phyloP scores from a whole-genome alignment of 805 yeast species.

The Zygotorulaspora sp. region DNA sequence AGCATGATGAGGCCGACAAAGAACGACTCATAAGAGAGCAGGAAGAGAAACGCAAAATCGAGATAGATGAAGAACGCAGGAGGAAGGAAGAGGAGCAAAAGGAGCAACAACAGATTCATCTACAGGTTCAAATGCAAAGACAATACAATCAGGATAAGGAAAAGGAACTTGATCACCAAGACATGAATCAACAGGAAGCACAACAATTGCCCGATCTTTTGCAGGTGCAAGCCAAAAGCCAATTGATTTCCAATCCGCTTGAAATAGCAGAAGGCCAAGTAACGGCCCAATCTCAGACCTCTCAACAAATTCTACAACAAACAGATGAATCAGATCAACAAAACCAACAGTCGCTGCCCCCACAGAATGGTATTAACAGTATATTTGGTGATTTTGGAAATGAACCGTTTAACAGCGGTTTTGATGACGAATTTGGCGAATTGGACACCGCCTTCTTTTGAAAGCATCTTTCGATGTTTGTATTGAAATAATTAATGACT shows the following conservation, averaged over 20 bases:
- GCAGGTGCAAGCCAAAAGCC: constrained; percentile 19
- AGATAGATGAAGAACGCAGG: constrained; percentile 15
- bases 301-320: constrained; percentile 3
- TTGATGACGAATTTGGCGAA: constrained; percentile 36
- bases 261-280: constrained; percentile 12
- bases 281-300: constrained; percentile 13
- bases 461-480: not conserved
- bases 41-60: constrained; percentile 7
- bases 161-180: constrained; percentile 3
- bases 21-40: constrained; percentile 13
- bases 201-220: constrained; percentile 25
- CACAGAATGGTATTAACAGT: constrained; percentile 18
- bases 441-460: constrained; percentile 36
- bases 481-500: not conserved
- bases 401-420: constrained; percentile 31
- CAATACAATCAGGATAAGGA: not conserved
- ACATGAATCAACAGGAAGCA: constrained; percentile 10
- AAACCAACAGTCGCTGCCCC: constrained; percentile 8
- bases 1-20: constrained; percentile 15
- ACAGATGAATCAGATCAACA: constrained; percentile 9
- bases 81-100: constrained; percentile 17
- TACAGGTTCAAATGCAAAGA: constrained; percentile 6
- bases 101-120: constrained; percentile 10
- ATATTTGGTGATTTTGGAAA: constrained; percentile 30
- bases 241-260: constrained; percentile 9